Evolutionary conservation across 116 monocot species (phyloP).

Genomic region (Phalaenopsis hybrid): DNA sequence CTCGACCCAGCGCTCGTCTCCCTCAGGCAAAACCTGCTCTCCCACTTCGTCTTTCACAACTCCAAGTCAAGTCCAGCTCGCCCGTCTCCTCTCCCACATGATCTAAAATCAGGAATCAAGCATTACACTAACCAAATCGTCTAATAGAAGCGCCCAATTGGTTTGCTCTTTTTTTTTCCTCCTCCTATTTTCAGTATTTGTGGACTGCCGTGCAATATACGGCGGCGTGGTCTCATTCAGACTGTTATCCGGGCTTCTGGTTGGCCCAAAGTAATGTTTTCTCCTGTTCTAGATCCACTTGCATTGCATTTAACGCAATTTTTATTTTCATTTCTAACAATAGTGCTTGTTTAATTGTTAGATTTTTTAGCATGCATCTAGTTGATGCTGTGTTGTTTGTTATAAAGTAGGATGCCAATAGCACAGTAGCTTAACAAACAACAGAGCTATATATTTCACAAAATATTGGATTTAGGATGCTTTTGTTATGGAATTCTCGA

Average conservation of each 20-base stretch:
- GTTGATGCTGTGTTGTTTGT: neutral
- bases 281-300: too few species aligned
- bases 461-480: neutral
- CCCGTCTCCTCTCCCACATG: too few species aligned
- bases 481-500: neutral
- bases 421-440: neutral
- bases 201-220: too few species aligned
- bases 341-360: neutral
- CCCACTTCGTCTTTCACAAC: too few species aligned
- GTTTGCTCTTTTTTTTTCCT: neutral
- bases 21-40: too few species aligned
- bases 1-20: too few species aligned
- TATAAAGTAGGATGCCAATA: neutral
- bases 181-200: neutral
- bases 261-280: too few species aligned
- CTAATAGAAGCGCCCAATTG: neutral
- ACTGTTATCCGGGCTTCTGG: too few species aligned
- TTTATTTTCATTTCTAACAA: neutral
- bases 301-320: neutral
- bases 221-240: too few species aligned
- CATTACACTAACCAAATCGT: neutral
- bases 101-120: neutral
- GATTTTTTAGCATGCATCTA: neutral
- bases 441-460: neutral
- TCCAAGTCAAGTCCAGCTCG: too few species aligned